Base-by-base conservation (phyloP, 257 asterid species). In the Vinca minor region DNA sequence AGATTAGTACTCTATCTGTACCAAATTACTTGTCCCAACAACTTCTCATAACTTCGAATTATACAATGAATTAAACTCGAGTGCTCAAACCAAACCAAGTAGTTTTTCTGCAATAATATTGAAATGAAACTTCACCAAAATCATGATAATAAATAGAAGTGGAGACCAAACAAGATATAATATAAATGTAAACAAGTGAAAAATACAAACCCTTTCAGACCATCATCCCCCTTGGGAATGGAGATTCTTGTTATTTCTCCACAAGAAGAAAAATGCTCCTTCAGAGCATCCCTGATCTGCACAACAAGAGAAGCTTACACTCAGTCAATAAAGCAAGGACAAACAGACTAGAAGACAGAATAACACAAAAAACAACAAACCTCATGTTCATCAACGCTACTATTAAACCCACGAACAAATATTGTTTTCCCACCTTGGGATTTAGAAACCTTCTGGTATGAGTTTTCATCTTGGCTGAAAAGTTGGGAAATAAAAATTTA, bases 361-460 rank as follows among this genome's bases (percentile, higher is more conserved):
- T 35, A 50, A 14, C 20, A 7, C 42, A 45, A n/a, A 46, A 47
- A 13, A 45, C n/a, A n/a, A 68, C 82, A 32, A 65, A 85, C 98
- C 77, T 82, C 68, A 52, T 78, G 77, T 75, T 82, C 91, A 6
- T 79, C 75, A 14, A 59, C 75, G 57, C 70, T 59, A 60, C 35
- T 83, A 69, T 83, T 78, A 61, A 91, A 77, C 1, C 98, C 98
- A 29, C 89, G 82, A 21, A 91, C 84, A 74, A 75, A 91, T 25
- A 78, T n/a, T 25, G 88, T 80, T 67, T 45, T 66, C 39, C 84
- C 82, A 38, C 79, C 84, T 56, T 83, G 76, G 68, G 72, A 48
- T 69, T 74, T 73, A 42, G 62, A 68, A 1, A 71, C 81, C 69
- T 56, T 83, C 76, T 85, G 96, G 73, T 31, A 76, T 9, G 92